Percentiles rank a stretch among this genome's conserved stretches.
Conservation (phyloP, 2,329 filamentous ascomycete genomes). For the Teratosphaeria viscida region DNA sequence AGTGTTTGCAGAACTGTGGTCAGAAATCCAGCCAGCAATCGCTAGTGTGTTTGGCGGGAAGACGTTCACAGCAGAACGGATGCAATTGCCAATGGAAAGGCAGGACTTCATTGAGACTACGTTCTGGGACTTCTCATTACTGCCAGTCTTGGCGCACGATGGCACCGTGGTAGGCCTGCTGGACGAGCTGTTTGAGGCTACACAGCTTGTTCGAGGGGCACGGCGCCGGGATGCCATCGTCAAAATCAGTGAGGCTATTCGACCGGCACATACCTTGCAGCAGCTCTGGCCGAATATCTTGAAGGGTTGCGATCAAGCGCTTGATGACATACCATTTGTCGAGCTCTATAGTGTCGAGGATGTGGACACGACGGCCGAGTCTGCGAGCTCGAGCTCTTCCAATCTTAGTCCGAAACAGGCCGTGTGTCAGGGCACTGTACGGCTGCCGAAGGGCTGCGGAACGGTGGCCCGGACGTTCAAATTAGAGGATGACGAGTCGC, state of each 20-base stretch:
- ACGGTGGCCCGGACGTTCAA: not conserved
- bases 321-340: conserved; percentile 17
- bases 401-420: not conserved
- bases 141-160: conserved; percentile 17
- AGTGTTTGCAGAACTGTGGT: conserved; percentile 16
- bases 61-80: conserved; percentile 8
- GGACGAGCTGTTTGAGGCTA: conserved; percentile 19
- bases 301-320: conserved; percentile 3
- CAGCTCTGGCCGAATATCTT: conserved; percentile 18
- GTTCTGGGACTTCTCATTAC: conserved; percentile 19
- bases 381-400: not conserved
- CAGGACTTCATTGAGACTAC: conserved; percentile 21
- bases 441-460: not conserved
- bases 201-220: conserved; percentile 11
- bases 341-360: conserved; percentile 17
- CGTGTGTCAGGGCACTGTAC: not conserved
- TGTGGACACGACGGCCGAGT: not conserved
- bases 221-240: conserved; percentile 12
- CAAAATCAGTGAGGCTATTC: conserved; percentile 9
- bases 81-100: conserved; percentile 15
- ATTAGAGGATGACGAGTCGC: not conserved
- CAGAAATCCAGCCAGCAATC: conserved; percentile 11
- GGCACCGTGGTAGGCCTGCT: conserved; percentile 12
- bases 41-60: conserved; percentile 14
- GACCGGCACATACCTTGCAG: conserved; percentile 7